Conservation (phyloP, 2,329 filamentous ascomycete genomes). For the Pezicula neosporulosa region DNA sequence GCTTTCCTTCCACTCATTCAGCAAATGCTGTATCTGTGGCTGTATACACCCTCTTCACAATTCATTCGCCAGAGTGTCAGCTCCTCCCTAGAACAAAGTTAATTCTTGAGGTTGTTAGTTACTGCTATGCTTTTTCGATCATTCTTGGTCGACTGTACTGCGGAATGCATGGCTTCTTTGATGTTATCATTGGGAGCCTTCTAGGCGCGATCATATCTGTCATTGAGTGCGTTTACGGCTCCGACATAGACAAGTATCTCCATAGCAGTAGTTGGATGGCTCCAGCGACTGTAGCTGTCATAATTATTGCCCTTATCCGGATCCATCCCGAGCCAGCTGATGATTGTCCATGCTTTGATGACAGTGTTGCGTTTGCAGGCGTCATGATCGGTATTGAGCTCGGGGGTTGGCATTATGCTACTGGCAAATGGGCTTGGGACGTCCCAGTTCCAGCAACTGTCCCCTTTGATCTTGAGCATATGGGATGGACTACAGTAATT, state of each 20-base stretch:
- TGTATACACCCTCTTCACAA: conserved; percentile 72
- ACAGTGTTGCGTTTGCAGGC: conserved; percentile 89
- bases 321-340: conserved; percentile 95
- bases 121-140: conserved; percentile 86
- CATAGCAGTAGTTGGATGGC: conserved; percentile 61
- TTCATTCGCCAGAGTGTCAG: conserved; percentile 63
- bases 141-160: conserved; percentile 91
- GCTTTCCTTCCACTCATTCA: conserved; percentile 94
- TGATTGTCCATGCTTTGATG: conserved; percentile 95
- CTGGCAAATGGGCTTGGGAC: conserved; percentile 40
- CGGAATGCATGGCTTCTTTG: conserved; percentile 96
- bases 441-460: conserved; percentile 52
- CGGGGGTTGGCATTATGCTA: conserved; percentile 75
- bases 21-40: conserved; percentile 96
- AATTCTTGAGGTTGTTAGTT: conserved; percentile 65
- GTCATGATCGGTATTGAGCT: conserved; percentile 82
- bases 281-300: conserved; percentile 58
- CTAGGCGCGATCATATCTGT: conserved; percentile 66
- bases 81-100: conserved; percentile 56
- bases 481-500: conserved; percentile 63
- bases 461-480: conserved; percentile 60
- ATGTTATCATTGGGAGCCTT: conserved; percentile 77
- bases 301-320: conserved; percentile 74
- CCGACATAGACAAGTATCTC: conserved; percentile 68
- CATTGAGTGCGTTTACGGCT: conserved; percentile 57